Evolutionary conservation across 2,329 filamentous ascomycete species (phyloP), one percentile per base, ranked within the genome.

Genomic region (Colletotrichum salicis): DNA sequence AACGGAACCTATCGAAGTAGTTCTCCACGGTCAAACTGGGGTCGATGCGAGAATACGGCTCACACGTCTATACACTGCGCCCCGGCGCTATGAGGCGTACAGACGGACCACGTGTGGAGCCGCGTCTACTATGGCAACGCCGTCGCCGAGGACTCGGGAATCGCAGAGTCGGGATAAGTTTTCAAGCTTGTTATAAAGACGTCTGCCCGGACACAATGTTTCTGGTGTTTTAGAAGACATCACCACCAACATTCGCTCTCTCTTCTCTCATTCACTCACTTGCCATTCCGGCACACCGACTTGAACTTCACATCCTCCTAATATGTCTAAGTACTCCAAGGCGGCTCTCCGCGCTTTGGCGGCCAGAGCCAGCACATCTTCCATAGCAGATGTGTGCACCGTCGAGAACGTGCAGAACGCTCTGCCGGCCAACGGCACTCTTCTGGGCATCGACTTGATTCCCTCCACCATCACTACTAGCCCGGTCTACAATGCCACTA

Each of bases 401-500:
- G 69, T 68, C 12, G 73, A 76, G 29, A 74, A 76, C 31, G 72
- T 77, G 24, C 70, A 76, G 56, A 60, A 74, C 13, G 71, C 76
- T 12, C 70, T 78, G 1, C 77, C 76, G 7, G 52, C 74, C 15
- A 73, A 65, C 48, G 73, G 76, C 24, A 75, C 78, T 31, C 76
- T 76, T 10, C 75, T 77, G 6, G 77, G 75, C 7, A 75, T 80
- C 71, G 76, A 76, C 10, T 75, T 80, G 37, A 74, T 80, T 27
- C 67, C 67, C 24, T 64, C 54, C 13, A 64, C 67, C 12, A 31
- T 70, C 54, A 70, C 67, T 19, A 61, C 61, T 5, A 48, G 37
- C 19, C 37, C 61, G 6, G 67, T 70, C 5, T 70, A 70, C 54
- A 70, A 70, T 45, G 19, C 73, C n/a, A 76, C 75, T 1, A 79